Evolutionary conservation across 2,329 filamentous ascomycete species (phyloP).

Genomic region (Cryphonectria nitschkei): DNA sequence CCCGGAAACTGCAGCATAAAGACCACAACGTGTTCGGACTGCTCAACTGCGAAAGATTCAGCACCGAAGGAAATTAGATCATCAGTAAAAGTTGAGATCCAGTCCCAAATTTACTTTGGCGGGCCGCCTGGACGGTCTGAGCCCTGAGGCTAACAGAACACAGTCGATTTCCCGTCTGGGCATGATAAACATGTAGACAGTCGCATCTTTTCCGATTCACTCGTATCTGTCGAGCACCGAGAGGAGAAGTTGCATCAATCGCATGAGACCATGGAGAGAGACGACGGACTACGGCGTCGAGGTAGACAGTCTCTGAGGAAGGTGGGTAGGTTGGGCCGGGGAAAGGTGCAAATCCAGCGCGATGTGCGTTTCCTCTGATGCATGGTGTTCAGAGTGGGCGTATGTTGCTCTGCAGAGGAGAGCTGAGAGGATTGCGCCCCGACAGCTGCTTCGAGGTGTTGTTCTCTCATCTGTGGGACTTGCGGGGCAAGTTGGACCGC

Average conservation of each 20-base stretch:
- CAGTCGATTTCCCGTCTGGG: background rate
- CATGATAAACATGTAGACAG: background rate
- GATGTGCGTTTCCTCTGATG: background rate
- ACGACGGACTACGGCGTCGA: background rate
- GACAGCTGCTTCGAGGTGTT: background rate
- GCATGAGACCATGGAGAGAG: background rate
- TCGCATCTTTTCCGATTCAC: background rate
- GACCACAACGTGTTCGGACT: conserved; percentile 8
- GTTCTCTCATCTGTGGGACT: background rate
- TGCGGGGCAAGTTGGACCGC: background rate
- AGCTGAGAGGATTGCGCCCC: background rate
- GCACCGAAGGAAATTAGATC: background rate
- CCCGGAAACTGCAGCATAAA: conserved; percentile 5
- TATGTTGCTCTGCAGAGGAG: background rate
- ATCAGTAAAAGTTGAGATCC: background rate
- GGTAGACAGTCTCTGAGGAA: conserved; percentile 13
- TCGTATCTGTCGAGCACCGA: background rate
- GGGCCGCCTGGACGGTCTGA: background rate
- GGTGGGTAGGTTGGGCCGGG: background rate
- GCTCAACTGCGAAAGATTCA: conserved; percentile 17
- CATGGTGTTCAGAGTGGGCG: background rate
- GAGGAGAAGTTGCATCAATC: background rate
- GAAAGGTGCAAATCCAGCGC: conserved; percentile 3
- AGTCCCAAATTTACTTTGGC: conserved; percentile 1
- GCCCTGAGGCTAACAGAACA: background rate